Percentiles rank a stretch among this genome's conserved stretches.
These are phyloP conservation scores for Blastocystis sp. DNA, from an alignment of 352 stramenopile species.

Conservation along the genomic window DNA sequence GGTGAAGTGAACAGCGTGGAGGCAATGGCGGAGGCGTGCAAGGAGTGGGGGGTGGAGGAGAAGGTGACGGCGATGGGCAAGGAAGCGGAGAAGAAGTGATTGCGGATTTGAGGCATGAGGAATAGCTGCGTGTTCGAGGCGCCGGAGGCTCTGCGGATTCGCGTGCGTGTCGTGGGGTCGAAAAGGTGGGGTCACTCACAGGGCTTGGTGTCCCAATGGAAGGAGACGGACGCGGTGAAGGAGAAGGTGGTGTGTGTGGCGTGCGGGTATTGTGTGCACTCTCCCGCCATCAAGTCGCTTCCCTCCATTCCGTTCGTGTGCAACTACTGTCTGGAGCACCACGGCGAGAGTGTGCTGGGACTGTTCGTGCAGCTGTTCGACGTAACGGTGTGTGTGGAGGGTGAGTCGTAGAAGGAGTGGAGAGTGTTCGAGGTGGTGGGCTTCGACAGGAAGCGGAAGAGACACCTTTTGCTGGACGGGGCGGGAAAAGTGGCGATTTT, in stretches of 20 bases:
- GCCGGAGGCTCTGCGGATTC: neutral
- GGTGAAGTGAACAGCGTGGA: neutral
- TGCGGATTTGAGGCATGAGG: neutral
- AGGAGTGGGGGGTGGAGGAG: neutral
- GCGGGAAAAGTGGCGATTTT: neutral
- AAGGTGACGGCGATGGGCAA: neutral
- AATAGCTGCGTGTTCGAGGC: neutral
- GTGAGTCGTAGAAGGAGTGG: slow-evolving; percentile 30
- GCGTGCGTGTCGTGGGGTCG: neutral
- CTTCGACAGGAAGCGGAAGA: neutral
- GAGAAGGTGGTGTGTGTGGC: neutral
- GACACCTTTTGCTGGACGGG: slow-evolving; percentile 15
- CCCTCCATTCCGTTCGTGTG: slow-evolving; percentile 32
- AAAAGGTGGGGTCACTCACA: neutral
- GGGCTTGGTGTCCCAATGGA: neutral
- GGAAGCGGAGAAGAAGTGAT: neutral
- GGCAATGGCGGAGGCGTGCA: neutral
- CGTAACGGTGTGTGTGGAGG: neutral
- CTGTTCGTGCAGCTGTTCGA: slow-evolving; percentile 23
- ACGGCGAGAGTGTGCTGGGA: neutral
- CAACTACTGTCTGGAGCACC: slow-evolving; percentile 55
- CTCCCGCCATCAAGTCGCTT: slow-evolving; percentile 28
- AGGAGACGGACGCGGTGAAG: neutral
- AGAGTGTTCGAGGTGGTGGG: neutral
- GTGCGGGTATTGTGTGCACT: neutral